Percentiles rank a stretch among this genome's conserved stretches.
Evolutionary conservation across 2,329 filamentous ascomycete genomes (phyloP).

Genomic region (Sphaceloma murrayae): DNA sequence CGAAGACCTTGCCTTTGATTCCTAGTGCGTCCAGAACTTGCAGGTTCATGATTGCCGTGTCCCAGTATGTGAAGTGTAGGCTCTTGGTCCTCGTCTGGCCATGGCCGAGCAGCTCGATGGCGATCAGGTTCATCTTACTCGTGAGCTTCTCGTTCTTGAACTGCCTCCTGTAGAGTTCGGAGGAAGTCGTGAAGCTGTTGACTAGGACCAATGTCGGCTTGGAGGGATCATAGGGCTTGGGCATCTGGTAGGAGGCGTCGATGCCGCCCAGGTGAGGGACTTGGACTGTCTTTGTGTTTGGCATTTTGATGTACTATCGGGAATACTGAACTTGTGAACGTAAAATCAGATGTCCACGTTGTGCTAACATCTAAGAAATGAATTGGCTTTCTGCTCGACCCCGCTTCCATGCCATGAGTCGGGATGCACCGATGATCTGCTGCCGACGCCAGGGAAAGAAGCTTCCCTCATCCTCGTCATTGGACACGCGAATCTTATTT

Average conservation of each 20-base stretch:
- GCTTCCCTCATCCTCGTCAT: constrained; percentile 8
- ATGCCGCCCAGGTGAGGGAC: constrained; percentile 45
- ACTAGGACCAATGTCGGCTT: constrained; percentile 45
- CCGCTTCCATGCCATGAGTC: constrained; percentile 6
- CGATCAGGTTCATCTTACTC: constrained; percentile 40
- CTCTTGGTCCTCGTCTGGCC: constrained; percentile 38
- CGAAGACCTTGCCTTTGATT: constrained; percentile 37
- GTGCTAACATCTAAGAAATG: no score
- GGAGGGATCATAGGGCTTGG: constrained; percentile 26
- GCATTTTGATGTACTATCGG: constrained; percentile 15
- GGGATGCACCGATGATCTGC: neutral
- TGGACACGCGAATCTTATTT: no score
- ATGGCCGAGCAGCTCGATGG: constrained; percentile 46
- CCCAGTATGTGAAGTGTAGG: constrained; percentile 48
- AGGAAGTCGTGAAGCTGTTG: constrained; percentile 44
- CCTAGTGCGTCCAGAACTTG: constrained; percentile 34
- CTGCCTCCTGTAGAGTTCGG: constrained; percentile 32
- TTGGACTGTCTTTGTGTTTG: constrained; percentile 29
- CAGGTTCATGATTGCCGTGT: constrained; percentile 40
- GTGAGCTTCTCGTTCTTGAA: constrained; percentile 25
- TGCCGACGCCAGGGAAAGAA: neutral
- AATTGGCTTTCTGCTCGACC: no score
- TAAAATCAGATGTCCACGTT: no score
- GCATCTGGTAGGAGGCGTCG: constrained; percentile 39
- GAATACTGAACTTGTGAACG: no score